A percentile compares a stretch with the other conserved stretches of the same genome.
Evolutionary conservation across 106 monocot species (phyloP).

Genomic region (Ottelia alismoides): DNA sequence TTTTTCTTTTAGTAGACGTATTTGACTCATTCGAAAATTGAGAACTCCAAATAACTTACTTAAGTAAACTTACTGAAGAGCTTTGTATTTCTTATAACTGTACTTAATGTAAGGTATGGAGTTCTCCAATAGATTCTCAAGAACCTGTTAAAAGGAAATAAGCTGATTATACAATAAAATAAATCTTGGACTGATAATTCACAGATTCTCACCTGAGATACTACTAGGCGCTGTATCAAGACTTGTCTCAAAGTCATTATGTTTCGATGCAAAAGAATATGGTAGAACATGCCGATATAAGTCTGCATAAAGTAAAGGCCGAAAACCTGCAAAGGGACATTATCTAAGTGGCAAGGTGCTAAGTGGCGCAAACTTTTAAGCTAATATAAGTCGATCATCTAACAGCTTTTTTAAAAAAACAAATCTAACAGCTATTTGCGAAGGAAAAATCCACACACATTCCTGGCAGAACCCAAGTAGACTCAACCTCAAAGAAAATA

Average conservation of each 20-base stretch:
- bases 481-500: too few species aligned
- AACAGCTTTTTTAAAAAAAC: too few species aligned
- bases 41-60: too few species aligned
- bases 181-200: neutral
- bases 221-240: constrained; percentile 70
- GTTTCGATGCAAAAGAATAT: constrained; percentile 57
- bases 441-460: too few species aligned
- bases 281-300: constrained; percentile 91
- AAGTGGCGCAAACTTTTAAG: neutral
- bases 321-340: constrained; percentile 51
- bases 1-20: too few species aligned
- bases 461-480: too few species aligned
- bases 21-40: too few species aligned
- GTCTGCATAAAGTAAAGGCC: constrained; percentile 96
- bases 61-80: constrained; percentile 76
- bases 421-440: too few species aligned
- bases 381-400: too few species aligned
- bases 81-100: constrained; percentile 83
- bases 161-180: neutral
- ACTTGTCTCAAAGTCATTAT: constrained; percentile 63
- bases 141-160: constrained; percentile 30
- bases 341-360: too few species aligned
- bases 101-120: constrained; percentile 79
- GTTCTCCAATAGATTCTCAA: constrained; percentile 86
- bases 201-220: constrained; percentile 61